These are phyloP conservation scores for Populus hybrid DNA, from an alignment of 441 rosid genomes.

Conservation along the genomic window DNA sequence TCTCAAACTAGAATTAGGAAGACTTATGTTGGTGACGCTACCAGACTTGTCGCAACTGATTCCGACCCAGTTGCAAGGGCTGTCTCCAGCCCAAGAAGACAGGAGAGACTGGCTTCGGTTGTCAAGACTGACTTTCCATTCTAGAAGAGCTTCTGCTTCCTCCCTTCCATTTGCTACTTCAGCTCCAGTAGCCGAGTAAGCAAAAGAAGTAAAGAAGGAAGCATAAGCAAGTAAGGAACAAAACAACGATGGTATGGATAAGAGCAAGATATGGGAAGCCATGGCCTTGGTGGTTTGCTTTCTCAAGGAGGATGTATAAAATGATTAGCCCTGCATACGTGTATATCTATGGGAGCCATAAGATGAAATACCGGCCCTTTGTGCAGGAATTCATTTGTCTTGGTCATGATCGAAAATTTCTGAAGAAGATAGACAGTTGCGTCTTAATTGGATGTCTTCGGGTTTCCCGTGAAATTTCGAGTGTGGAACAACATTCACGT, in stretches of 20 bases:
- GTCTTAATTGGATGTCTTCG: neutral
- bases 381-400: too few species aligned
- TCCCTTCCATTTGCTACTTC: neutral
- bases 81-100: conserved; percentile 8
- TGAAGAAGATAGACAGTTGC: too few species aligned
- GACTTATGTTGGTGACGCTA: conserved; percentile 13
- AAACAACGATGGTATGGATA: neutral
- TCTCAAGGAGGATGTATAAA: neutral
- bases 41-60: neutral
- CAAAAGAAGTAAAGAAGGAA: neutral
- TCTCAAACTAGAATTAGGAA: neutral
- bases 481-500: too few species aligned
- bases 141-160: neutral
- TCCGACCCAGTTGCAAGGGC: conserved; percentile 8
- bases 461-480: too few species aligned
- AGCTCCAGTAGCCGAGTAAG: neutral
- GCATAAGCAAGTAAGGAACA: neutral
- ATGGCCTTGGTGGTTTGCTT: neutral
- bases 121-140: neutral
- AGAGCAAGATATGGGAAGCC: neutral
- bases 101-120: neutral
- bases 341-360: neutral
- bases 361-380: too few species aligned
- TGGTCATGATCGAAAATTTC: too few species aligned
- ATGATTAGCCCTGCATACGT: neutral